Base-by-base conservation (phyloP, 2,329 filamentous ascomycete species). In the Dactylonectria macrodidyma region DNA sequence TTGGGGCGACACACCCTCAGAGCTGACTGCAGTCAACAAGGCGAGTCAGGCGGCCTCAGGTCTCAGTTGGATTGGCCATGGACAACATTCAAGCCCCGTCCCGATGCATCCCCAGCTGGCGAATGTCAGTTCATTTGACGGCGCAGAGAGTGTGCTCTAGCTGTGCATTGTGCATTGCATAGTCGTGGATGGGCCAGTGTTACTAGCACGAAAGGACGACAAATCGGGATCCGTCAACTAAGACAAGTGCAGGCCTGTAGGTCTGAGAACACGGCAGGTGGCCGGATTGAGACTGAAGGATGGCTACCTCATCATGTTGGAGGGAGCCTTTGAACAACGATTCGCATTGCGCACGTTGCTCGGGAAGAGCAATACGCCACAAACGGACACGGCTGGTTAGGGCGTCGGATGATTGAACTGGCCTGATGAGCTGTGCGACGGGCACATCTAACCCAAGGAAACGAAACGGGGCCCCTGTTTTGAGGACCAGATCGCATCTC, bases 11-110 rank as follows among this genome's bases (percentile, higher is more conserved):
- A 71, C 62, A 68, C 69, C 61, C 63, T 62, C 65, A 59, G 59
- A 58, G 62, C 66, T 66, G 59, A 62, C 63, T 66, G 66, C 62
- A 68, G 66, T 74, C 59, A 59, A 74, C 64, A 67, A 50, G 65
- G 60, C 66, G 66, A 74, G 73, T 75, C 73, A 75, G 73, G 75
- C 75, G 75, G 69, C 55, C 68, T 71, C 67, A 59, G 52, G 34
- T 66, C 65, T 62, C 30, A 63, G 72, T 47, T 62, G 74, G 74
- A 75, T 76, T 76, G 74, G 74, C 51, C 60, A 58, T 41, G 51
- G 66, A 63, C 51, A 56, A n/a, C 61, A 67, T 62, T 56, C 44
- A 54, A 68, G 72, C 65, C 72, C 72, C 72, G 62, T 75, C 66
- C 54, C 66, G 65, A 73, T 75, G 73, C 70, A 72, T 68, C 68